Evolutionary conservation across 2,329 filamentous ascomycete genomes (phyloP), one percentile per base, ranked within the genome.

Genomic region (Hypoxylon sp.): DNA sequence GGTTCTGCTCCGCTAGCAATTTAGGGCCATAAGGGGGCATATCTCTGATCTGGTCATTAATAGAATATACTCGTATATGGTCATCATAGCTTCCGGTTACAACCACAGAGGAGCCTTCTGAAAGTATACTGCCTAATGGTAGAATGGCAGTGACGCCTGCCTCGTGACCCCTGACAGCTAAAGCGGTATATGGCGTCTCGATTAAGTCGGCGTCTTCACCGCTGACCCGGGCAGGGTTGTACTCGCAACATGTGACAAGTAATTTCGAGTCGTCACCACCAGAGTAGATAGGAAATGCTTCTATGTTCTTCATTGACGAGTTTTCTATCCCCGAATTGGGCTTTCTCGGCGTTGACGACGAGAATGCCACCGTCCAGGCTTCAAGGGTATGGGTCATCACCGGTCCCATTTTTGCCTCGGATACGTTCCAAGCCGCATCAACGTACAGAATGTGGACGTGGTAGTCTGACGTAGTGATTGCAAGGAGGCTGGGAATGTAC

Each of bases 11-110:
- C 0, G 87, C 84, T 4, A 93, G 82, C 2, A 89, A 78, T 30
- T 81, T 81, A 1, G 80, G 76, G 47, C 78, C 80, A 51, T 78
- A 77, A 54, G 75, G 68, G 20, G 80, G 74, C 68, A 82, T 81
- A 0, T 78, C 77, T 26, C 72, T 68, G 41, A 79, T 70, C 2
- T 78, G 75, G 10, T 81, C 78, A 24, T 79, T 75, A 10, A 87
- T 78, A 1, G 83, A 76, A 50, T 91, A 84, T 1, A 97, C 81
- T 11, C 94, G 87, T 17, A 98, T 81, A 64, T 84, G 82, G 71
- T 98, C 94, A 71, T 98, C 95, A 73, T 98, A 99, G 73, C 92
- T 96, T 3, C 95, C 95, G 0, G 94, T 97, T 2, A 97, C 72
- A 2, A 97, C 77, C 4, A 95, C 73, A 3, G 83, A 81, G 1